Conservation (phyloP, 148 eudicot genomes). For the Agrostemma githago region DNA sequence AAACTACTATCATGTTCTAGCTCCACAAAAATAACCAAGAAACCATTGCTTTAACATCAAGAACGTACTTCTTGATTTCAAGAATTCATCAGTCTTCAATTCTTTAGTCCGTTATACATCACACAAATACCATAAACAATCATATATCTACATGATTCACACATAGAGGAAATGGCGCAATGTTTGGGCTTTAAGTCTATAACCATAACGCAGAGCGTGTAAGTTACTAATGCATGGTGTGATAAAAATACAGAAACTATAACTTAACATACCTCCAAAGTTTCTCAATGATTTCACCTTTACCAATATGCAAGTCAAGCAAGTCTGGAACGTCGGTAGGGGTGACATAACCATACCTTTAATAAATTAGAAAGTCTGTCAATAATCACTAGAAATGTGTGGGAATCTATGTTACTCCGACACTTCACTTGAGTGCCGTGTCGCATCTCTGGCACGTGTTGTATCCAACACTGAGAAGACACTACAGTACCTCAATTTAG, state of each 20-base stretch:
- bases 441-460: no score
- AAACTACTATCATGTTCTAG: no score
- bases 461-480: no score
- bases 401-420: no score
- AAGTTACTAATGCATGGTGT: background rate
- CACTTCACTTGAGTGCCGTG: no score
- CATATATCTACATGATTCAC: background rate
- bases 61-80: no score
- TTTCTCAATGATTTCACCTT: conserved; percentile 71
- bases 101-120: no score
- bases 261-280: conserved; percentile 75
- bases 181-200: background rate
- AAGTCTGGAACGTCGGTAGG: conserved; percentile 76
- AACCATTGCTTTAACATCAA: no score
- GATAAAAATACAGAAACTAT: background rate
- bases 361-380: conserved; percentile 20
- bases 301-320: conserved; percentile 71
- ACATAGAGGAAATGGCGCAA: background rate
- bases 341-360: conserved; percentile 94
- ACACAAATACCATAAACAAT: no score
- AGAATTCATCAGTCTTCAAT: no score
- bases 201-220: background rate
- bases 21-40: no score
- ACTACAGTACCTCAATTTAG: no score
- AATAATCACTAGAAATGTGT: conserved; percentile 2